A percentile compares a stretch with the other conserved stretches of the same genome.
These are phyloP conservation scores for Chytriomyces sp. DNA, from an alignment of 192 early-diverging fungal genomes.

Conservation along the genomic window DNA sequence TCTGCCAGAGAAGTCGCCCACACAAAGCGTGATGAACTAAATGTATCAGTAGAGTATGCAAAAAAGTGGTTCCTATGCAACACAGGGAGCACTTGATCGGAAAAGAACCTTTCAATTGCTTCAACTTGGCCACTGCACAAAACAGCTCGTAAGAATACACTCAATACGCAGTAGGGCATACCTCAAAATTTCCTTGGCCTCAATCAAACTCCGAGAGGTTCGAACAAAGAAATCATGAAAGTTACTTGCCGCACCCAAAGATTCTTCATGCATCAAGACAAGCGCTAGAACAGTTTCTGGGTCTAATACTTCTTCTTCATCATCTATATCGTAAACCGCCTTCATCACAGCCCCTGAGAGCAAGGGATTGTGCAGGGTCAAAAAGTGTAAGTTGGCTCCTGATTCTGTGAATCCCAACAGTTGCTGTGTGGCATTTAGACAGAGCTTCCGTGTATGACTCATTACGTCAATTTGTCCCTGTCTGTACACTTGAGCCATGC, in stretches of 20 bases:
- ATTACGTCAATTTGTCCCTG: conserved; percentile 1
- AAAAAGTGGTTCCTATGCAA: neutral
- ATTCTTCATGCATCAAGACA: conserved; percentile 28
- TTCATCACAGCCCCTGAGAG: conserved; percentile 8
- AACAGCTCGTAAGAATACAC: neutral
- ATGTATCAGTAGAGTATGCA: neutral
- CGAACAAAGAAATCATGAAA: conserved; percentile 12
- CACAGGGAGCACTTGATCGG: conserved; percentile 8
- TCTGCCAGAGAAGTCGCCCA: conserved; percentile 35
- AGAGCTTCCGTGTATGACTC: conserved; percentile 4
- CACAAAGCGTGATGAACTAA: conserved; percentile 19
- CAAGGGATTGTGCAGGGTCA: neutral
- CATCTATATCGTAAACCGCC: conserved; percentile 2
- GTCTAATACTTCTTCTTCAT: conserved; percentile 28
- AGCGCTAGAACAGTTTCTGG: conserved; percentile 40
- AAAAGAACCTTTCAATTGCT: conserved; percentile 20
- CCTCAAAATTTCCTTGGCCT: neutral
- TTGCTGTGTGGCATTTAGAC: neutral
- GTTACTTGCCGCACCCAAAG: neutral
- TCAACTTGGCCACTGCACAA: conserved; percentile 2
- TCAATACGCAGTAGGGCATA: too few species aligned
- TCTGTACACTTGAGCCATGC: neutral
- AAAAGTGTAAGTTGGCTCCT: neutral
- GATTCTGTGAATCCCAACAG: neutral
- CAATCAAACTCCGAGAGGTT: too few species aligned